Evolutionary conservation across 495 filamentous ascomycete species (phyloP), one percentile per base, ranked within the genome.

Genomic region (Choiromyces venosus): DNA sequence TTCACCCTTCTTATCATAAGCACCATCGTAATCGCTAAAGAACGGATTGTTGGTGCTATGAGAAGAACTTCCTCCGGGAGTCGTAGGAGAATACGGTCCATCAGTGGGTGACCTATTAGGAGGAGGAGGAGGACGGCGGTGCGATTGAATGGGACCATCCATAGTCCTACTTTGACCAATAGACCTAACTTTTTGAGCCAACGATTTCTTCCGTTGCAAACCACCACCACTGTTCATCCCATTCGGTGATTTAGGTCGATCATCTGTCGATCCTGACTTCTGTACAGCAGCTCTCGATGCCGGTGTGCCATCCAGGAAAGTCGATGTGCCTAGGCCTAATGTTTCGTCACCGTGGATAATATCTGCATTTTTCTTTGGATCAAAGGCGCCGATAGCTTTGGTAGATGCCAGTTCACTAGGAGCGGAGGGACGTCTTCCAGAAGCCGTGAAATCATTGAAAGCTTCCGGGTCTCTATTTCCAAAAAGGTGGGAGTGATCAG

Each of bases 221-320:
- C 93, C 93, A 19, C 89, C 89, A 14, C 89, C 89, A 65, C 85
- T 84, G 42, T 79, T 76, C 65, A 73, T 78, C 42, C 69, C 73
- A 21, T 68, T 80, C 6, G 78, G 70, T n/a, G 78, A 75, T 67
- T 72, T 71, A 65, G 79, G 79, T 44, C 78, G 74, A 21, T 80
- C 79, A 66, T 80, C 78, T 19, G 56, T 37, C 3, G 66, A 67
- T 67, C 74, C 78, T 7, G 77, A 76, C 37, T 75, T 79, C 56
- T 93, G 89, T 73, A 98, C 93, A 33, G 92, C 94, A 19, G 89
- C 85, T 71, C 89, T 89, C 33, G 93, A 90, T 19, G 96, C 96
- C 7, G 94, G 95, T 3, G 96, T 90, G 37, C 96, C 96, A 76
- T 99, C 96, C 35, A 99, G 83, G 85, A 98, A 98, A 2, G 96